Evolutionary conservation across 192 early-diverging fungal genomes (phyloP), one percentile per base, ranked within the genome.

Genomic region (Umbelopsis isabellina): DNA sequence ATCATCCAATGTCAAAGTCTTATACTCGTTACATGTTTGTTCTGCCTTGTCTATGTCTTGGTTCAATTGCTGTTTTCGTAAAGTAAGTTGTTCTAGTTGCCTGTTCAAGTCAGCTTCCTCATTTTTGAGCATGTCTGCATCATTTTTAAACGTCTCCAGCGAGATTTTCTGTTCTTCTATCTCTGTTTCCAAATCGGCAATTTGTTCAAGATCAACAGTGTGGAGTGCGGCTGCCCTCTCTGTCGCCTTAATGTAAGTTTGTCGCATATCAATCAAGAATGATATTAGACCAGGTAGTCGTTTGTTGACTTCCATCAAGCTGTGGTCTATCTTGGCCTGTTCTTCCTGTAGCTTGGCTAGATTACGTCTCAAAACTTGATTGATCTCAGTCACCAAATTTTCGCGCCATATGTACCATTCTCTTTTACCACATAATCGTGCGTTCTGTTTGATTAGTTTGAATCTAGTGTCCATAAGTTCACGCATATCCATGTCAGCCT

Each of bases 371-470:
- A 71, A 53, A 13, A 51, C 48, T 44, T 71, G 35, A 27, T 71
- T 71, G 51, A 71, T 37, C 22, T 71, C 69, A 2, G 23, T 33
- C 20, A 71, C 69, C 6, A 71, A 30, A 20, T 71, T 71, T 22
- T 71, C 33, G 8, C 69, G 69, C 69, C 69, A 71, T 20, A 55
- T 41, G 25, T 71, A 71, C 69, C 69, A 71, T 18, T 71, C 53
- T 30, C 41, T 33, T 46, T 71, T 71, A 21, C 50, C 69, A 27
- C 51, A 71, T 20, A 71, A 4, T 11, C 69, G 37, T 13, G 69
- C 49, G 27, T 71, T 51, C n/a, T 46, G 45, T 44, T 71, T 71
- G 41, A 71, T 61, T 18, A 71, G 11, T 20, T 51, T 55, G 41
- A 71, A 71, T 23, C 69, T 51, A n/a, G 41, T 50, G 16, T 71